Percentiles rank a stretch among this genome's conserved stretches.
Evolutionary conservation across 306 rosid species (phyloP).

Genomic region (Rubus idaeus): DNA sequence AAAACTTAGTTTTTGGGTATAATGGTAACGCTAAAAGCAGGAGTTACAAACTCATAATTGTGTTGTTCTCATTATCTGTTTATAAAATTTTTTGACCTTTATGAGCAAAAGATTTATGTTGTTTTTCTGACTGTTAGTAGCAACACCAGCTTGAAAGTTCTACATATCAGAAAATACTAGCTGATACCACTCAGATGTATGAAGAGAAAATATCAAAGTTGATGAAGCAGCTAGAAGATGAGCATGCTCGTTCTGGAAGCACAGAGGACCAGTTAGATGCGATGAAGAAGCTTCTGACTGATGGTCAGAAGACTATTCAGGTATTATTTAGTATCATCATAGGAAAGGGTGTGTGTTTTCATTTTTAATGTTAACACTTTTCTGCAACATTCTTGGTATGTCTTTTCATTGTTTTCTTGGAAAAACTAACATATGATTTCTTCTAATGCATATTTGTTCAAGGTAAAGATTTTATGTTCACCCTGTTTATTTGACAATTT

Average conservation of each 20-base stretch:
- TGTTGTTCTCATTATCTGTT: background rate
- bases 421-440: background rate
- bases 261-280: slow-evolving; percentile 38
- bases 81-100: background rate
- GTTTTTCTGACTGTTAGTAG: slow-evolving; percentile 46
- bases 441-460: slow-evolving; percentile 2
- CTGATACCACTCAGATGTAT: slow-evolving; percentile 67
- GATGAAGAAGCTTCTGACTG: slow-evolving; percentile 37
- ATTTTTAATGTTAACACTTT: background rate
- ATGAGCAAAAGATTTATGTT: slow-evolving; percentile 16
- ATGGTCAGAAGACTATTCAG: slow-evolving; percentile 44
- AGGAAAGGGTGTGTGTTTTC: background rate
- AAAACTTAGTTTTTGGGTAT: background rate
- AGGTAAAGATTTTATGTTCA: background rate
- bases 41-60: background rate
- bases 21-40: background rate
- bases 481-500: background rate
- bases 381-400: background rate
- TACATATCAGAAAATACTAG: slow-evolving; percentile 52
- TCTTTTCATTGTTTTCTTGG: background rate
- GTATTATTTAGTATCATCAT: slow-evolving; percentile 19
- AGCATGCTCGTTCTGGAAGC: slow-evolving; percentile 28
- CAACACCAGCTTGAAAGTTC: slow-evolving; percentile 61
- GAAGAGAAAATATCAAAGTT: slow-evolving; percentile 58
- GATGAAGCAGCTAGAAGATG: slow-evolving; percentile 45